Percentiles rank a stretch among this genome's conserved stretches.
These are phyloP conservation scores for Hypoxylon cercidicola DNA, from an alignment of 495 filamentous ascomycete species.

Conservation along the genomic window DNA sequence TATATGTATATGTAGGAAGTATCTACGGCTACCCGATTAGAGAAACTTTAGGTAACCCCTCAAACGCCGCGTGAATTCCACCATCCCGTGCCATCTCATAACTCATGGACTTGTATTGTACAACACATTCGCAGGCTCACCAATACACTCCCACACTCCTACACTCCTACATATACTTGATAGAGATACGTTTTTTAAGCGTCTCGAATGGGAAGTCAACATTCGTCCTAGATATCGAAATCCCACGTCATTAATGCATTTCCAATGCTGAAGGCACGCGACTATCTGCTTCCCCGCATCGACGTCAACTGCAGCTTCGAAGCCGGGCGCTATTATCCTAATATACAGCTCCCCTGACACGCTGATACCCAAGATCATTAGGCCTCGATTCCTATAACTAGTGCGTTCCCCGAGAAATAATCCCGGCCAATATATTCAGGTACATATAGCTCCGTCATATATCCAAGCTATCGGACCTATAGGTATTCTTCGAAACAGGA, in stretches of 20 bases:
- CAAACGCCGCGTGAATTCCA: background rate
- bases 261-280: slow-evolving; percentile 22
- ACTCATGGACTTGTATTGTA: slow-evolving; percentile 2
- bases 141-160: no score
- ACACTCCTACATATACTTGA: background rate
- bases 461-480: slow-evolving; percentile 1
- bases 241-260: slow-evolving; percentile 12
- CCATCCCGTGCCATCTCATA: background rate
- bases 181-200: slow-evolving; percentile 22
- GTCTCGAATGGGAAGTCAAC: slow-evolving; percentile 12
- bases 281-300: slow-evolving; percentile 23
- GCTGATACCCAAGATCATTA: slow-evolving; percentile 4
- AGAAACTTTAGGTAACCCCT: background rate
- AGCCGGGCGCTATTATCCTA: background rate
- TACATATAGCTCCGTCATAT: background rate
- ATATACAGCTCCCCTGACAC: background rate
- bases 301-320: slow-evolving; percentile 12
- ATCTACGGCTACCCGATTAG: background rate
- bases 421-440: background rate
- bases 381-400: slow-evolving; percentile 4
- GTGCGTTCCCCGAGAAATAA: background rate
- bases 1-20: background rate
- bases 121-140: no score
- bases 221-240: background rate
- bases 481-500: no score